Conservation (phyloP, 2,329 filamentous ascomycete species). For the Didymella glomerata region DNA sequence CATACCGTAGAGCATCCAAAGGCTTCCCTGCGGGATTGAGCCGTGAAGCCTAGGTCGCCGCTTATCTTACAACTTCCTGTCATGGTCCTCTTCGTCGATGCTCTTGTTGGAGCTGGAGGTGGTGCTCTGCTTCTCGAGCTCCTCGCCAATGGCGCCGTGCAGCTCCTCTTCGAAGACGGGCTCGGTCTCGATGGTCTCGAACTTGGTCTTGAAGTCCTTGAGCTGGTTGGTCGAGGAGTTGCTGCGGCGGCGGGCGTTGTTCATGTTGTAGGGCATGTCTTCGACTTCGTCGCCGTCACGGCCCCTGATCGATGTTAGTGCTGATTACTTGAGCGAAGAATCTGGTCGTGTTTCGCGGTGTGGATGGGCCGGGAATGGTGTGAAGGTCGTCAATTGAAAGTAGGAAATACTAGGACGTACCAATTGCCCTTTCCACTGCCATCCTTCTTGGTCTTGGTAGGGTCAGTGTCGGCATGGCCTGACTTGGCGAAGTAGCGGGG, state of each 20-base stretch:
- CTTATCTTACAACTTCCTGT: constrained; percentile 55
- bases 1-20: constrained; percentile 17
- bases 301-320: constrained; percentile 69
- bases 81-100: constrained; percentile 62
- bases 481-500: constrained; percentile 94
- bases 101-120: constrained; percentile 65
- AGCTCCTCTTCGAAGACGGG: constrained; percentile 90
- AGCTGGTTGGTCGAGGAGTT: constrained; percentile 82
- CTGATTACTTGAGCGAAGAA: neutral
- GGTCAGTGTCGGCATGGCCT: constrained; percentile 81
- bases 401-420: constrained; percentile 62
- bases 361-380: no score
- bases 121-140: constrained; percentile 64
- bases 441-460: constrained; percentile 96
- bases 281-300: constrained; percentile 81
- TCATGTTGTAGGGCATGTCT: constrained; percentile 83
- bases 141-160: constrained; percentile 71
- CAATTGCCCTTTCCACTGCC: constrained; percentile 93
- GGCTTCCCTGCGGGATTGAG: constrained; percentile 22
- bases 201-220: constrained; percentile 93
- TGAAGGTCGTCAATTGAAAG: neutral
- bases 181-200: constrained; percentile 87
- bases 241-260: constrained; percentile 87
- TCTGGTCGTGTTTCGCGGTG: neutral
- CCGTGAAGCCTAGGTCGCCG: constrained; percentile 10